A percentile compares a stretch with the other conserved stretches of the same genome.
These are phyloP conservation scores for Poa pratensis DNA, from an alignment of 176 grass and related monocot species.

Conservation along the genomic window DNA sequence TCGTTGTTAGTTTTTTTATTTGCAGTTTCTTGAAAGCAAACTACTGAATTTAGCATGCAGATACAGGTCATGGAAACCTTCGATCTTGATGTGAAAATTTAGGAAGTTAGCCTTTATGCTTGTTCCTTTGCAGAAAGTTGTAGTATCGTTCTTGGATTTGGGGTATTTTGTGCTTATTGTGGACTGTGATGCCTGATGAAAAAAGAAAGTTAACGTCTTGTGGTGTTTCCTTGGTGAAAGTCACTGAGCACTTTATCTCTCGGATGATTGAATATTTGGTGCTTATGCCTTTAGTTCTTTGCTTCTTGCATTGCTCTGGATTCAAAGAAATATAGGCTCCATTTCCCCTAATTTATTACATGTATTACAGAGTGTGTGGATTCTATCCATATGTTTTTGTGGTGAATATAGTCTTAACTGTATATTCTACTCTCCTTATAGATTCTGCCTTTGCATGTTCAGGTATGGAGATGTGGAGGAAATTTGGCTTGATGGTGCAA, in stretches of 20 bases:
- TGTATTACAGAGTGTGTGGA: not conserved
- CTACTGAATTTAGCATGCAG: conserved; percentile 17
- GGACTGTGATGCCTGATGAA: not conserved
- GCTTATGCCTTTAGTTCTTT: not conserved
- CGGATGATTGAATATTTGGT: not conserved
- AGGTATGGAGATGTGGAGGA: conserved; percentile 89
- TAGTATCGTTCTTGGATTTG: not conserved
- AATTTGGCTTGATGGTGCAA: conserved; percentile 94
- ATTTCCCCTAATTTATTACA: not conserved
- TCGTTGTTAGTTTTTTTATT: not conserved
- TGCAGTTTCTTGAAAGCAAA: conserved; percentile 20
- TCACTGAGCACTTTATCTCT: not conserved
- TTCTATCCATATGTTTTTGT: conserved; percentile 7
- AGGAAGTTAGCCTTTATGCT: not conserved
- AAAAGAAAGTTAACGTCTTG: not conserved
- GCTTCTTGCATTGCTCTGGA: conserved; percentile 2
- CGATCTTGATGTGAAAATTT: conserved; percentile 32
- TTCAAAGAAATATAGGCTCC: not conserved
- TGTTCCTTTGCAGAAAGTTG: conserved; percentile 18
- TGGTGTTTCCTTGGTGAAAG: not conserved
- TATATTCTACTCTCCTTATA: conserved; percentile 9
- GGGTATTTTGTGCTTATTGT: not conserved
- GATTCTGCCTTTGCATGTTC: conserved; percentile 31
- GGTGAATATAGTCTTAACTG: not conserved
- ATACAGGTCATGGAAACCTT: not conserved